phyloP scores from a whole-genome alignment of 192 early-diverging fungal genomes.

The Jimgerdemannia flammicorona region DNA sequence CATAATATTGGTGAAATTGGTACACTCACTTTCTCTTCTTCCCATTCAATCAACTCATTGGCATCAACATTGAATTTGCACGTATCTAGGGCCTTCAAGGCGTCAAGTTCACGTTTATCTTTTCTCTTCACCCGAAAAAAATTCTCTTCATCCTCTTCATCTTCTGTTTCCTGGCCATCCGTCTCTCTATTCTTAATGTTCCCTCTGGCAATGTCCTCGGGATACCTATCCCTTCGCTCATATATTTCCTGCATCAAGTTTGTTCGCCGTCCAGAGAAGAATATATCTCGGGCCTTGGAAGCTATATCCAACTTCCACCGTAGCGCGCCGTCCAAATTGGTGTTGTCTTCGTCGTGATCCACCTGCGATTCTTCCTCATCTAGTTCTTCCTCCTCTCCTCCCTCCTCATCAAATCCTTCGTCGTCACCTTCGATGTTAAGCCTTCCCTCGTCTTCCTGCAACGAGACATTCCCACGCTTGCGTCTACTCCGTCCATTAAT shows the following conservation, averaged over 20 bases:
- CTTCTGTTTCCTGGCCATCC: conserved; percentile 22
- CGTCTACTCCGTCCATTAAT: conserved; percentile 25
- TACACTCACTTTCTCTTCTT: conserved; percentile 51
- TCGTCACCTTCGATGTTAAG: conserved; percentile 26
- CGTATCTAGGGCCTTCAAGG: conserved; percentile 58
- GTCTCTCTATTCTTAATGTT: conserved; percentile 29
- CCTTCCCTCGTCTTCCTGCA: not conserved
- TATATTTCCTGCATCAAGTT: conserved; percentile 93
- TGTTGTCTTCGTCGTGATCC: conserved; percentile 21
- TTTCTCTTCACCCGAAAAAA: conserved; percentile 54
- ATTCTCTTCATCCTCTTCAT: conserved; percentile 40
- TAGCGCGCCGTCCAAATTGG: conserved; percentile 43
- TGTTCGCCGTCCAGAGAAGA: conserved; percentile 53
- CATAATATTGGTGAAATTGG: conserved; percentile 1
- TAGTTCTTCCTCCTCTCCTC: conserved; percentile 4
- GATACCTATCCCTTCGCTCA: conserved; percentile 42
- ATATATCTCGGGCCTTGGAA: conserved; percentile 56
- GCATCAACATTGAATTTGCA: conserved; percentile 55
- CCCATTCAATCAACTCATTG: conserved; percentile 66
- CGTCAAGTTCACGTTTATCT: conserved; percentile 12
- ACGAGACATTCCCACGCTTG: not conserved
- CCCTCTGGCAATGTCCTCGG: conserved; percentile 44
- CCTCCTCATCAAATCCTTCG: conserved; percentile 16
- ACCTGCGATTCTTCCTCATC: conserved; percentile 27
- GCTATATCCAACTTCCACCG: conserved; percentile 70